Evolutionary conservation across 805 yeast genomes (phyloP).

Genomic region (Cyberlindnera meyerae): DNA sequence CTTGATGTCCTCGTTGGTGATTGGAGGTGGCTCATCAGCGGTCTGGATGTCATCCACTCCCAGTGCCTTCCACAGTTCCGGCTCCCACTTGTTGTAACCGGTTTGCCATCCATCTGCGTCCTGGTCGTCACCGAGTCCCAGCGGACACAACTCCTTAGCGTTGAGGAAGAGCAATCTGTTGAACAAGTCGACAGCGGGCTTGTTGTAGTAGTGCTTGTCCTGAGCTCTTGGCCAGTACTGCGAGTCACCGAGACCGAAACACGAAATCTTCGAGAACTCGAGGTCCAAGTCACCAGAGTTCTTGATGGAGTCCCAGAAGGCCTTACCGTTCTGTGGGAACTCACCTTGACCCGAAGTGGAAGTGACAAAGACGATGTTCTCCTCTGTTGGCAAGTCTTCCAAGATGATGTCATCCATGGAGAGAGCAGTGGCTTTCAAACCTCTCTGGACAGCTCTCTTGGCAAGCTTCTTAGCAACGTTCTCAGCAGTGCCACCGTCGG

Average conservation of each 20-base stretch:
- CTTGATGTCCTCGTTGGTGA: conserved; percentile 95
- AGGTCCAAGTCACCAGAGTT: conserved; percentile 67
- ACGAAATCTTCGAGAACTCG: conserved; percentile 57
- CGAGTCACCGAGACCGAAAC: conserved; percentile 91
- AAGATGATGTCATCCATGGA: conserved; percentile 60
- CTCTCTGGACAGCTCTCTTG: conserved; percentile 50
- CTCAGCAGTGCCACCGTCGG: conserved; percentile 89
- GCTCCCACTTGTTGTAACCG: conserved; percentile 87
- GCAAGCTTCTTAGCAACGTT: conserved; percentile 70
- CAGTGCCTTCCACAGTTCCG: conserved; percentile 76
- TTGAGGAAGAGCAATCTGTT: conserved; percentile 65
- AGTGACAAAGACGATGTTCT: conserved; percentile 53
- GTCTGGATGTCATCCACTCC: conserved; percentile 81
- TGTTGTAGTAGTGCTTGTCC: conserved; percentile 89
- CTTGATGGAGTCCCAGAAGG: conserved; percentile 70
- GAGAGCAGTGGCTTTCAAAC: conserved; percentile 44
- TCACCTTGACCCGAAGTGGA: conserved; percentile 97
- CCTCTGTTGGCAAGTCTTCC: conserved; percentile 47
- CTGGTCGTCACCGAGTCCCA: conserved; percentile 95
- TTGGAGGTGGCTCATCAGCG: conserved; percentile 85
- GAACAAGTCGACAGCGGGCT: conserved; percentile 74
- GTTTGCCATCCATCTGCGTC: conserved; percentile 94
- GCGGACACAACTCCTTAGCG: conserved; percentile 63
- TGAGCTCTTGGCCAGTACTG: conserved; percentile 98
- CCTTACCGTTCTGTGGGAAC: conserved; percentile 70